Conservation (phyloP, 371 early-diverging fungal genomes). For the Syncephalis plumigaleata region DNA sequence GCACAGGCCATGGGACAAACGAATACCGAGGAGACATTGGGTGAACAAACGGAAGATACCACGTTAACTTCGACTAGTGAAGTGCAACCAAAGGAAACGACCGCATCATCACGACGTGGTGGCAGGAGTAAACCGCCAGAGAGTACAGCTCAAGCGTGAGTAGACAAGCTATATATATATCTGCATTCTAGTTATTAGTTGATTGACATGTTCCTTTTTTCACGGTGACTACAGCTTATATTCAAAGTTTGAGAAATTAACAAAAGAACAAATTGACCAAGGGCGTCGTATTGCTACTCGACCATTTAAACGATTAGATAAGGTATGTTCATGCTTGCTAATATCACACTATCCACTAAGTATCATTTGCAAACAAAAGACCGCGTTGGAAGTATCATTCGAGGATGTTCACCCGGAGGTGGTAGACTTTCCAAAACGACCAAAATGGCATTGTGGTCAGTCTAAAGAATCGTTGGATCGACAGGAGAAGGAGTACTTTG, state of each 20-base stretch:
- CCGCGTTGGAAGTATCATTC: slow-evolving; percentile 36
- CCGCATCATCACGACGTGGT: background rate
- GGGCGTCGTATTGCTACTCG: slow-evolving; percentile 41
- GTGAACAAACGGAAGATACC: no score
- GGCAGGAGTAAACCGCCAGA: background rate
- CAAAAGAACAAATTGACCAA: slow-evolving; percentile 28
- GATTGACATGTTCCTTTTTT: no score
- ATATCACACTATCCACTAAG: no score
- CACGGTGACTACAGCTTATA: no score
- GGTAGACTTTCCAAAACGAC: slow-evolving; percentile 72
- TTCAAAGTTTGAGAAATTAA: slow-evolving; percentile 54
- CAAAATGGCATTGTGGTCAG: slow-evolving; percentile 55
- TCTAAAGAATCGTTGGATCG: slow-evolving; percentile 46
- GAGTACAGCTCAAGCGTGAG: background rate
- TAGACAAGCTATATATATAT: background rate
- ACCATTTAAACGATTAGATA: slow-evolving; percentile 38
- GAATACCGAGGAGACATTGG: no score
- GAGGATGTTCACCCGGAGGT: slow-evolving; percentile 30
- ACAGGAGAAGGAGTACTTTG: slow-evolving; percentile 41
- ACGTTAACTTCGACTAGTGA: no score
- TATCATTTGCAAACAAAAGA: no score
- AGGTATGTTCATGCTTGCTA: slow-evolving; percentile 12
- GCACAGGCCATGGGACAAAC: background rate
- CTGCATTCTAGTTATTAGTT: background rate
- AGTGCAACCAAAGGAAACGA: background rate